These are phyloP conservation scores for Saccharomycopsis fibuligera DNA, from an alignment of 805 yeast genomes.

Conservation along the genomic window DNA sequence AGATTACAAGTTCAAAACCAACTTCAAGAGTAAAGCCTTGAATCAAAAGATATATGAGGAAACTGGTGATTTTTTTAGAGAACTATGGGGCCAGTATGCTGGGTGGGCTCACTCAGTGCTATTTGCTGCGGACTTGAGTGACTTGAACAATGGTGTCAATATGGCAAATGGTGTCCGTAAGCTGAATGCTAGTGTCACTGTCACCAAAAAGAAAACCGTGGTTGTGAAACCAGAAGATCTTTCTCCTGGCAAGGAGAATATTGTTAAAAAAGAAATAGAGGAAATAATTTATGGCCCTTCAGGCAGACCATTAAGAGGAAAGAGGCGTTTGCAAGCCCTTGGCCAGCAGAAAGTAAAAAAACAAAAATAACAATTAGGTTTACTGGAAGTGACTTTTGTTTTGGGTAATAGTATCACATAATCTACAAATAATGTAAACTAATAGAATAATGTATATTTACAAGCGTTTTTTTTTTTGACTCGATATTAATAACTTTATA, in stretches of 20 bases:
- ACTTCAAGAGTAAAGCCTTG: constrained; percentile 35
- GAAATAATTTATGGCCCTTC: constrained; percentile 6
- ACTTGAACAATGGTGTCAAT: constrained; percentile 64
- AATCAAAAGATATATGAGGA: constrained; percentile 46
- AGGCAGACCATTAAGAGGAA: constrained; percentile 18
- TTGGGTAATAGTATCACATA: too few relatives aligned
- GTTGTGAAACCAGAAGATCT: neutral
- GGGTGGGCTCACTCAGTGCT: constrained; percentile 99
- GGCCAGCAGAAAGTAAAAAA: too few relatives aligned
- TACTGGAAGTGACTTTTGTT: too few relatives aligned
- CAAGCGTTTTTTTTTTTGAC: neutral
- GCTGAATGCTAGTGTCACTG: neutral
- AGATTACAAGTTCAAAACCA: constrained; percentile 56
- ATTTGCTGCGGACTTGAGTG: constrained; percentile 76
- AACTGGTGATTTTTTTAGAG: constrained; percentile 53
- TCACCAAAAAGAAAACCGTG: neutral
- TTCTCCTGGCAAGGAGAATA: neutral
- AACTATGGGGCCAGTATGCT: constrained; percentile 83
- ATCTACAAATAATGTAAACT: neutral
- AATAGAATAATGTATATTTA: neutral
- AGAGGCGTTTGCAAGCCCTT: constrained; percentile 7
- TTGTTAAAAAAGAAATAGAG: neutral
- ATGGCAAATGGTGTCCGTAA: constrained; percentile 19
- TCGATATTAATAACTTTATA: too few relatives aligned
- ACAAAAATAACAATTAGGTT: too few relatives aligned